phyloP scores from a whole-genome alignment of 306 rosid genomes.

The Nissolia schottii region DNA sequence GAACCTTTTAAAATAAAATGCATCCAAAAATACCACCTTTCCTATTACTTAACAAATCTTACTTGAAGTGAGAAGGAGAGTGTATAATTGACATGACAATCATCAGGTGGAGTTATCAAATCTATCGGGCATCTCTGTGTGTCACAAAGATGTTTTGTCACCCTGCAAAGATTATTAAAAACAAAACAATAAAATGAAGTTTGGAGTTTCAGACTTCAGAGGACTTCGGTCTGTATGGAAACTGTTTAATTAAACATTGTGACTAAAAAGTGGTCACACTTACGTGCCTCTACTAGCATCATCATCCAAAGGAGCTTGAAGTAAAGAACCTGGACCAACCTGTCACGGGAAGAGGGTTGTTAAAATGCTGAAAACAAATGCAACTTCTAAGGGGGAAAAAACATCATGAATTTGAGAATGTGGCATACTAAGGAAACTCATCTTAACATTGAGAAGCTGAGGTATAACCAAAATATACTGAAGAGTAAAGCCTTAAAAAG shows the following conservation, averaged over 20 bases:
- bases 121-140: conserved; percentile 78
- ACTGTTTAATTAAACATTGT: conserved; percentile 14
- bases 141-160: conserved; percentile 74
- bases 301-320: conserved; percentile 94
- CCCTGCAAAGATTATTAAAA: conserved; percentile 46
- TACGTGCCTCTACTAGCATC: conserved; percentile 69
- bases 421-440: not conserved
- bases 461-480: not conserved
- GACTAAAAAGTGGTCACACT: conserved; percentile 40
- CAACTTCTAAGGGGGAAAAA: not conserved
- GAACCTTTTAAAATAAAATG: not conserved
- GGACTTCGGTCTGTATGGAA: conserved; percentile 9
- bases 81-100: conserved; percentile 94
- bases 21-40: not conserved
- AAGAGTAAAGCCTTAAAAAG: conserved; percentile 15
- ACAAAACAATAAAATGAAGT: conserved; percentile 14
- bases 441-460: not conserved
- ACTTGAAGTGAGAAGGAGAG: conserved; percentile 97
- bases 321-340: conserved; percentile 91
- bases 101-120: conserved; percentile 95
- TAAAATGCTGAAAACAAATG: conserved; percentile 11
- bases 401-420: not conserved
- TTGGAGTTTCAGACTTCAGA: conserved; percentile 1
- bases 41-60: conserved; percentile 35
- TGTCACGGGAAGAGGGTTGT: conserved; percentile 30